A percentile compares a stretch with the other conserved stretches of the same genome.
Conservation (phyloP, 129 eudicot genomes). For the Centrapalus pauciflorus region DNA sequence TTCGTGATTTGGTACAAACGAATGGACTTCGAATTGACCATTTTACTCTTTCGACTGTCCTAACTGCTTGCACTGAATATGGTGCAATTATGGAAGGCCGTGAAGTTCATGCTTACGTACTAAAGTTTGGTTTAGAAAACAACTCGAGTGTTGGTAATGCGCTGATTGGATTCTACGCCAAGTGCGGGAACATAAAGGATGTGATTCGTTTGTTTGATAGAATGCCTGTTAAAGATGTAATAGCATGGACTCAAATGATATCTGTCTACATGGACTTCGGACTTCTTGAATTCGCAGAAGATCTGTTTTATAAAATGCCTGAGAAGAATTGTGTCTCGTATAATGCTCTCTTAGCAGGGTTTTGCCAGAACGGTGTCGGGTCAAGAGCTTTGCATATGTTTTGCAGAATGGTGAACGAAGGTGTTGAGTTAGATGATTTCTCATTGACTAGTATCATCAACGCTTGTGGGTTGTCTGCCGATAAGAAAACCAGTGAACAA, state of each 20-base stretch:
- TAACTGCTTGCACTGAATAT: conserved; percentile 52
- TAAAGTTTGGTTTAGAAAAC: conserved; percentile 44
- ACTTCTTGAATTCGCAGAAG: conserved; percentile 56
- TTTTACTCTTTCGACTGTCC: conserved; percentile 60
- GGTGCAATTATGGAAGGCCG: conserved; percentile 36
- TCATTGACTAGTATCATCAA: conserved; percentile 57
- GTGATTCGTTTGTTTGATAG: conserved; percentile 49
- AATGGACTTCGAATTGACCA: conserved; percentile 41
- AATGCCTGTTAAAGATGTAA: conserved; percentile 57
- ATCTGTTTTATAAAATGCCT: conserved; percentile 60
- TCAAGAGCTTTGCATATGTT: conserved; percentile 51
- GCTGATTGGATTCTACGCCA: conserved; percentile 68
- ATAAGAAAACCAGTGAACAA: conserved; percentile 57
- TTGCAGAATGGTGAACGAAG: conserved; percentile 50
- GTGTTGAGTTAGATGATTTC: conserved; percentile 59
- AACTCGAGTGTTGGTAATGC: conserved; percentile 76
- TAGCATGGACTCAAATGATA: conserved; percentile 77
- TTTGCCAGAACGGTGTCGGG: conserved; percentile 53
- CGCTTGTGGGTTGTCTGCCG: conserved; percentile 61
- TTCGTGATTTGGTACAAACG: conserved; percentile 34
- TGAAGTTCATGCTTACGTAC: conserved; percentile 55
- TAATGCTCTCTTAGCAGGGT: conserved; percentile 75
- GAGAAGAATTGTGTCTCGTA: conserved; percentile 55
- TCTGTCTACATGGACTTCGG: conserved; percentile 67
- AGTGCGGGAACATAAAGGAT: conserved; percentile 48